phyloP scores from a whole-genome alignment of 129 eudicot genomes.

The Escallonia herrerae region DNA sequence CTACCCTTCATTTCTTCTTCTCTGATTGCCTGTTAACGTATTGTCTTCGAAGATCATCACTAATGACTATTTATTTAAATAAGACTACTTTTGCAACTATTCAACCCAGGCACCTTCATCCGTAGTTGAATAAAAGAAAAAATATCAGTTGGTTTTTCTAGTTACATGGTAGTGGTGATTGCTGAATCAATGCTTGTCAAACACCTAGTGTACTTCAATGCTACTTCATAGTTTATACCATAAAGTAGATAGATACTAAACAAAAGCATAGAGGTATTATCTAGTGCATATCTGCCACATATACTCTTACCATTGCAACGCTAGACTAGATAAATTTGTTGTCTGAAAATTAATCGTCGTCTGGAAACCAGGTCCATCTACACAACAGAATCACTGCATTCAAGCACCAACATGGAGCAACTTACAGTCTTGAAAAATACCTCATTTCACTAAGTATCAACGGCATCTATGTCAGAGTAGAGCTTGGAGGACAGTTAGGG shows the following conservation, averaged over 20 bases:
- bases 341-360: background rate
- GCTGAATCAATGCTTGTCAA: background rate
- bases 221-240: background rate
- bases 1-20: no score
- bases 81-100: no score
- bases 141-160: no score
- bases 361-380: constrained; percentile 57
- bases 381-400: constrained; percentile 63
- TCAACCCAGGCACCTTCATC: no score
- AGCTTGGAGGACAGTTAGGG: constrained; percentile 78
- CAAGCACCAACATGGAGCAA: constrained; percentile 77
- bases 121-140: no score
- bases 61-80: no score
- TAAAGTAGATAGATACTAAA: background rate
- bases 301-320: no score
- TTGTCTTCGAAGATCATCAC: no score
- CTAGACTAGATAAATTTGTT: no score
- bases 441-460: constrained; percentile 63
- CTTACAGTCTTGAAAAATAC: constrained; percentile 69
- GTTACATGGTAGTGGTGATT: background rate
- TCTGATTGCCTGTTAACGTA: no score
- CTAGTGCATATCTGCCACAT: no score
- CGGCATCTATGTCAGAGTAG: constrained; percentile 65
- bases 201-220: background rate
- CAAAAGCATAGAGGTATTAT: background rate